Evolutionary conservation across 306 rosid species (phyloP).

Genomic region (Cucurbita pepo): DNA sequence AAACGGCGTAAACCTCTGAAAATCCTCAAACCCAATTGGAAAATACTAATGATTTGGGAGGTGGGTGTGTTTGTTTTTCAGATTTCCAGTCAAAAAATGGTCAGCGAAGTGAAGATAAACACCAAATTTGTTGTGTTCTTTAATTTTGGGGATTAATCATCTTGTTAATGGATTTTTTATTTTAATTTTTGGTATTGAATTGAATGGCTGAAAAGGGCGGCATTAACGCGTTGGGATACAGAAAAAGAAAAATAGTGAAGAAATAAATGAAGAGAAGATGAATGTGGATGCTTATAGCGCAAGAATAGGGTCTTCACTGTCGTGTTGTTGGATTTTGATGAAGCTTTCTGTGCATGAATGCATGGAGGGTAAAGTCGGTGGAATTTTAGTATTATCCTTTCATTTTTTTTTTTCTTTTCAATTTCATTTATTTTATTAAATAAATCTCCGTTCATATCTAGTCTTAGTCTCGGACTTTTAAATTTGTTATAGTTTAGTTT

Average conservation of each 20-base stretch:
- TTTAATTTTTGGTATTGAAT: not conserved
- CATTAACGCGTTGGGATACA: not conserved
- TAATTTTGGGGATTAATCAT: not conserved
- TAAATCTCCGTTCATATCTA: no score
- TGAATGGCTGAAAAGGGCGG: not conserved
- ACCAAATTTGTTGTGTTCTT: not conserved
- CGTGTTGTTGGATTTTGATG: slow-evolving; percentile 1
- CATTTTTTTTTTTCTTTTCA: not conserved
- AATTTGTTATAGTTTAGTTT: no score
- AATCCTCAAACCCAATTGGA: not conserved
- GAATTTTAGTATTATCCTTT: not conserved
- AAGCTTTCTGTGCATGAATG: not conserved
- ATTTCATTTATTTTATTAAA: no score
- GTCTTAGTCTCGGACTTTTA: no score
- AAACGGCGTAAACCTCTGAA: not conserved
- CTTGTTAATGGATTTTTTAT: no score
- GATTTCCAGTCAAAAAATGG: not conserved
- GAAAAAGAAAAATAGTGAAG: not conserved
- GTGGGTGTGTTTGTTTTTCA: not conserved
- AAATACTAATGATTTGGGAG: not conserved
- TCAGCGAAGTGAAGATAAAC: not conserved
- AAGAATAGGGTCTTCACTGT: not conserved
- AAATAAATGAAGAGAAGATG: not conserved
- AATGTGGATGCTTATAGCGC: not conserved
- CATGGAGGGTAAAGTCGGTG: not conserved